Base-by-base conservation (phyloP, 2,329 filamentous ascomycete genomes). In the Ustulina deusta region DNA sequence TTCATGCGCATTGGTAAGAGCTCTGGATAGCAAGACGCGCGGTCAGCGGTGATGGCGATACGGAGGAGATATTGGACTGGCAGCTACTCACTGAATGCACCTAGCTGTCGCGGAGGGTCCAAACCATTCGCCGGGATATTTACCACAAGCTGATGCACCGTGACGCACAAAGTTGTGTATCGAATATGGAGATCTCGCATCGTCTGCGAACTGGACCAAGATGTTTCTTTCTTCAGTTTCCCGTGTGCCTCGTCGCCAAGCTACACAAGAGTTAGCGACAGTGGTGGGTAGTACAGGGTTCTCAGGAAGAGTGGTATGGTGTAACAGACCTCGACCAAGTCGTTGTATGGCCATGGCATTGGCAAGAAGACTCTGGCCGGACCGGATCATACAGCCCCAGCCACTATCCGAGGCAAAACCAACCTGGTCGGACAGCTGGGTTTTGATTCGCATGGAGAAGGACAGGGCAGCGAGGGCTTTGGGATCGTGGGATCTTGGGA, bases 341-440 rank as follows among this genome's bases (percentile, higher is more conserved):
- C 87, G 84, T 55, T 94, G 82, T 63, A 92, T 86, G 20, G 89
- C 81, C 74, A 98, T 84, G 1, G 95, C 87, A 79, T 98, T 99
- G 51, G 95, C 95, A 48, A 99, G 84, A 29, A 99, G 85, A 75
- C 93, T 95, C 82, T 99, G 96, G 3, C 96, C 96, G 6, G 95
- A 97, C 67, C 96, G 86, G 74, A 99, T 98, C 96, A 99, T 99
- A 77, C 96, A 99, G 0, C 96, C 96, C 94, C 97, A 99, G 59
- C 96, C 96, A 10, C 93, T 94, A 78, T 99, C 96, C 1, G 93
- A 95, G 11, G 93, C 92, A 80, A 98, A 99, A 4, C 93, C 94
- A 29, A 86, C 85, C 65, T 93, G 88, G 56, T 97, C 93, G 11
- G 89, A 86, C 6, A 98, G 82, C 75, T 93, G 91, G 61, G 86